Percentiles rank a stretch among this genome's conserved stretches.
Conservation (phyloP, 495 filamentous ascomycete genomes). For the Penicillium coprophilum region DNA sequence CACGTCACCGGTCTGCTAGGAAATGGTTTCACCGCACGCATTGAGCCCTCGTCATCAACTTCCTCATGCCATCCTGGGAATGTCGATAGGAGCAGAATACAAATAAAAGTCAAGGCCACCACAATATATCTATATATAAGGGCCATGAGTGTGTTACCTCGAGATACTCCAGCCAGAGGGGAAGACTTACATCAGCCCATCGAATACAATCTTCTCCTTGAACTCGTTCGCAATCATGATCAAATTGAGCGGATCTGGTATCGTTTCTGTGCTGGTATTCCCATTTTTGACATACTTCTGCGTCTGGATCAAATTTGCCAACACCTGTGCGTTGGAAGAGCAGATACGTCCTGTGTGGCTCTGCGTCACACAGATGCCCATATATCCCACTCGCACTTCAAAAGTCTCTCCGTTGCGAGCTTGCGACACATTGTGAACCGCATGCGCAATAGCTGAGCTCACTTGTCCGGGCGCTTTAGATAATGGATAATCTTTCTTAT, state of each 20-base stretch:
- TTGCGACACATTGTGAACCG: slow-evolving; percentile 10
- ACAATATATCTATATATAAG: slow-evolving; percentile 7
- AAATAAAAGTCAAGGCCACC: not conserved
- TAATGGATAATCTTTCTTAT: not conserved
- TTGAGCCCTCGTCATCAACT: not conserved
- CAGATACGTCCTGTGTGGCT: slow-evolving; percentile 1
- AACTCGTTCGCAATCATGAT: slow-evolving; percentile 20
- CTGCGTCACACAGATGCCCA: slow-evolving; percentile 16
- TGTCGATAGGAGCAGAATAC: slow-evolving; percentile 5
- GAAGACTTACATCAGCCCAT: slow-evolving; percentile 21
- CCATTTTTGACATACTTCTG: not conserved
- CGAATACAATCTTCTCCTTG: slow-evolving; percentile 20
- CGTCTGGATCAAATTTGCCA: slow-evolving; percentile 11
- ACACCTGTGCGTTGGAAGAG: slow-evolving; percentile 4
- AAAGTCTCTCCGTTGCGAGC: slow-evolving; percentile 2
- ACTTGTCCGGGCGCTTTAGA: not conserved
- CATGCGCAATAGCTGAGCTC: slow-evolving; percentile 9
- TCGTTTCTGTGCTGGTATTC: not conserved
- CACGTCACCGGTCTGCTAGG: not conserved
- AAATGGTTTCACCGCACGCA: slow-evolving; percentile 8
- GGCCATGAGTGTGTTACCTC: not conserved
- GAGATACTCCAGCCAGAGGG: not conserved
- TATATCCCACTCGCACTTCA: slow-evolving; percentile 19
- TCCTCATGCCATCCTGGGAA: slow-evolving; percentile 15
- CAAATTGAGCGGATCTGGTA: slow-evolving; percentile 22